Percentiles rank a stretch among this genome's conserved stretches.
Evolutionary conservation across 257 asterid species (phyloP).

Genomic region (Verbascum thapsus): DNA sequence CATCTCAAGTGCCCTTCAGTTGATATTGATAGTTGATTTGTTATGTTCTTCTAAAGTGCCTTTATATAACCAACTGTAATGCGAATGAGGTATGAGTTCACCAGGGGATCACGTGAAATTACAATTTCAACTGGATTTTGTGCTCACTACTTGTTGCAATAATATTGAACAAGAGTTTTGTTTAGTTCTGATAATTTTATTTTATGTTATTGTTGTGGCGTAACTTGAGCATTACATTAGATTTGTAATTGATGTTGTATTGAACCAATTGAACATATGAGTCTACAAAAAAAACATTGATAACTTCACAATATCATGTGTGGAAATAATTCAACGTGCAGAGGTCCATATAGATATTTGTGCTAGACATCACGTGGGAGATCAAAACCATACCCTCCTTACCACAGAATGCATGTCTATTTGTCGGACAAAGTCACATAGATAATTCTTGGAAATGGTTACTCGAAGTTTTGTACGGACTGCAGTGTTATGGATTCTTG

Average conservation of each 20-base stretch:
- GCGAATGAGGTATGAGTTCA: too few relatives aligned
- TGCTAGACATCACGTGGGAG: too few relatives aligned
- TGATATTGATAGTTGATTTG: neutral
- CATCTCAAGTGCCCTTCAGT: neutral
- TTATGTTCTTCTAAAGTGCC: neutral
- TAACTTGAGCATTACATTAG: too few relatives aligned
- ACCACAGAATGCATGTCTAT: neutral
- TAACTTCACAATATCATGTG: neutral
- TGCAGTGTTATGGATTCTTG: too few relatives aligned
- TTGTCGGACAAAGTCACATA: neutral
- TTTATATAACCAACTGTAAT: too few relatives aligned
- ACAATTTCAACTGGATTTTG: constrained; percentile 1
- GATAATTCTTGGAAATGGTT: neutral
- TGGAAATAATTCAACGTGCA: too few relatives aligned
- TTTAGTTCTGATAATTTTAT: neutral
- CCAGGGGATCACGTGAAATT: too few relatives aligned
- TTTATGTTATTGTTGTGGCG: too few relatives aligned
- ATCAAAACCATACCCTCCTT: neutral
- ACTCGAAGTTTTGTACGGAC: too few relatives aligned
- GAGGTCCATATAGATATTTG: neutral
- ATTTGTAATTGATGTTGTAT: too few relatives aligned
- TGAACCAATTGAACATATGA: too few relatives aligned
- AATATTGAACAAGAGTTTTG: neutral
- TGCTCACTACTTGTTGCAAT: neutral
- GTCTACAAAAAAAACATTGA: neutral